A percentile compares a stretch with the other conserved stretches of the same genome.
phyloP scores from a whole-genome alignment of 2,329 filamentous ascomycete genomes.

The Thielaviopsis euricoi region DNA sequence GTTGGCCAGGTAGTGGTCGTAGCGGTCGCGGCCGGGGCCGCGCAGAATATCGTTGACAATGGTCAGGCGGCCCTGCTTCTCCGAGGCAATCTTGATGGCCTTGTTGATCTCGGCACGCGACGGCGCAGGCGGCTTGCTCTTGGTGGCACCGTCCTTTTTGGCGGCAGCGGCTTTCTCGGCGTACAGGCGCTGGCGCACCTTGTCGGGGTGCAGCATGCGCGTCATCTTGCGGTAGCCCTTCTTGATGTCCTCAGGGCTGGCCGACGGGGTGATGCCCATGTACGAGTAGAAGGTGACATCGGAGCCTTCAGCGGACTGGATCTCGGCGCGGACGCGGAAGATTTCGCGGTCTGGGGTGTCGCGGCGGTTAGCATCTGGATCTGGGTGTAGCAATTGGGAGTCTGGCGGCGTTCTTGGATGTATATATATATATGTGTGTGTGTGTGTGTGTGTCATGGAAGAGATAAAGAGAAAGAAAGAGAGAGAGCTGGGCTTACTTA shows the following conservation, averaged over 20 bases:
- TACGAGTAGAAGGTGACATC: constrained; percentile 93
- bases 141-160: constrained; percentile 22
- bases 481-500: constrained; percentile 23
- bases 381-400: background rate
- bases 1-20: constrained; percentile 85
- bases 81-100: constrained; percentile 64
- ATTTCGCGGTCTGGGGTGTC: constrained; percentile 73
- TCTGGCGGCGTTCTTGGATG: background rate
- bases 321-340: constrained; percentile 84
- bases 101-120: constrained; percentile 58
- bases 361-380: background rate
- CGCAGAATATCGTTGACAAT: constrained; percentile 76
- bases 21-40: constrained; percentile 65
- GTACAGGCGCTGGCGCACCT: constrained; percentile 71
- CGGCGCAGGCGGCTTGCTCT: constrained; percentile 53
- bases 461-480: too few relatives aligned
- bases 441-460: background rate
- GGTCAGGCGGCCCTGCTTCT: constrained; percentile 69
- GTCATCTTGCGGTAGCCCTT: constrained; percentile 88
- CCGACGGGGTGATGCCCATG: constrained; percentile 56
- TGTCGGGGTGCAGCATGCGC: constrained; percentile 77
- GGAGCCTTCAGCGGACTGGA: constrained; percentile 55
- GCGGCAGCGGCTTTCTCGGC: constrained; percentile 45
- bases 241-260: constrained; percentile 74
- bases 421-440: background rate